Evolutionary conservation across 2,329 filamentous ascomycete species (phyloP).

Genomic region (Colletotrichum liaoningense): DNA sequence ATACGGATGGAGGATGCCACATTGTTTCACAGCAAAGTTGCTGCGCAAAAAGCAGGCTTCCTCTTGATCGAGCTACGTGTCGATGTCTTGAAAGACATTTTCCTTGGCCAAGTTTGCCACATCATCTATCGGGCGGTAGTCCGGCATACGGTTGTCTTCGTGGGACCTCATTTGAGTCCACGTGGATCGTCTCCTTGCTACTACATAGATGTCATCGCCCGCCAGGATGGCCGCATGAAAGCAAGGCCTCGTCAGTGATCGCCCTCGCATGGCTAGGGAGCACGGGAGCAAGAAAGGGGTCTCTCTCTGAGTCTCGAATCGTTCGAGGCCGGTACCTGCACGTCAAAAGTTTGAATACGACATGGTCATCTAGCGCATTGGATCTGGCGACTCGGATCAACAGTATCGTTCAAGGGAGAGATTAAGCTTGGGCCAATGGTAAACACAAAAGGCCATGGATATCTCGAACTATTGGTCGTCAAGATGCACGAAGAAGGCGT

Average conservation of each 20-base stretch:
- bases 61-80: constrained; percentile 19
- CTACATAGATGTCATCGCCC: constrained; percentile 22
- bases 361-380: neutral
- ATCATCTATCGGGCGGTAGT: constrained; percentile 15
- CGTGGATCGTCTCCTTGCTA: neutral
- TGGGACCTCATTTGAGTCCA: constrained; percentile 1
- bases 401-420: neutral
- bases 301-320: neutral
- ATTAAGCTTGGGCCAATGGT: neutral
- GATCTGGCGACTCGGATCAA: neutral
- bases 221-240: constrained; percentile 8
- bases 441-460: neutral
- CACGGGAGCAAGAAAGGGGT: neutral
- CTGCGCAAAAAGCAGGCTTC: neutral
- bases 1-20: constrained; percentile 20
- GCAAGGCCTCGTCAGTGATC: constrained; percentile 5
- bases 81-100: neutral
- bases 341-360: neutral
- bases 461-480: neutral
- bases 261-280: neutral
- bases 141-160: neutral
- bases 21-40: constrained; percentile 3
- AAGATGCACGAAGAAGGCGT: neutral
- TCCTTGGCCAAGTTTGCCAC: constrained; percentile 31
- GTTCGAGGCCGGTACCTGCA: neutral